phyloP scores from a whole-genome alignment of 495 filamentous ascomycete species.

The Aspergillus wentii region DNA sequence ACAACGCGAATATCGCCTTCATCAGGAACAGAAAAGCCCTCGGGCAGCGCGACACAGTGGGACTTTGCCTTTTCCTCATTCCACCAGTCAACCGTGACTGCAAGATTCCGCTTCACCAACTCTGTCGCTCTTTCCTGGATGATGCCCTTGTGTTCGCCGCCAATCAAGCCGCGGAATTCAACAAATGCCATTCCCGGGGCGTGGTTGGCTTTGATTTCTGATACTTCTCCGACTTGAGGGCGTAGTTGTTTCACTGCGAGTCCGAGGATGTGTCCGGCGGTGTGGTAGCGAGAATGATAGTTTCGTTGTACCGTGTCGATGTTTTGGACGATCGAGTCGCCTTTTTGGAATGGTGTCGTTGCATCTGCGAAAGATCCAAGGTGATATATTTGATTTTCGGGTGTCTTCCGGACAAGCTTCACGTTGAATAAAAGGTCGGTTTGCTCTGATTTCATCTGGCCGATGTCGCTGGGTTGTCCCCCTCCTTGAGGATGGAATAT shows the following conservation, averaged over 20 bases:
- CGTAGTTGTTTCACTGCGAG: constrained; percentile 51
- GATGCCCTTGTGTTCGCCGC: constrained; percentile 50
- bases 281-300: constrained; percentile 58
- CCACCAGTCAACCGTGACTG: constrained; percentile 56
- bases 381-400: constrained; percentile 50
- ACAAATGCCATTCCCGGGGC: constrained; percentile 53
- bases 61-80: constrained; percentile 36
- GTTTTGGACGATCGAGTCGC: constrained; percentile 41
- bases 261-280: constrained; percentile 60
- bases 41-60: background rate
- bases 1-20: constrained; percentile 42
- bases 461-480: constrained; percentile 59
- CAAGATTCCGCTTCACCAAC: constrained; percentile 42
- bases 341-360: constrained; percentile 20
- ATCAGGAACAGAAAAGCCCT: constrained; percentile 5
- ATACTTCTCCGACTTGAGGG: constrained; percentile 29
- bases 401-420: constrained; percentile 41
- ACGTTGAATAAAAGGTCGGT: constrained; percentile 36
- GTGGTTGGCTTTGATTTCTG: constrained; percentile 60
- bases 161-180: constrained; percentile 58
- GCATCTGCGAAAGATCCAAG: constrained; percentile 44
- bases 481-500: constrained; percentile 66
- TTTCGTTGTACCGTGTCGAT: constrained; percentile 51
- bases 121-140: constrained; percentile 56
- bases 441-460: constrained; percentile 32